These are phyloP conservation scores for Aspergillus sp. DNA, from an alignment of 2,329 filamentous ascomycete species.

Conservation along the genomic window DNA sequence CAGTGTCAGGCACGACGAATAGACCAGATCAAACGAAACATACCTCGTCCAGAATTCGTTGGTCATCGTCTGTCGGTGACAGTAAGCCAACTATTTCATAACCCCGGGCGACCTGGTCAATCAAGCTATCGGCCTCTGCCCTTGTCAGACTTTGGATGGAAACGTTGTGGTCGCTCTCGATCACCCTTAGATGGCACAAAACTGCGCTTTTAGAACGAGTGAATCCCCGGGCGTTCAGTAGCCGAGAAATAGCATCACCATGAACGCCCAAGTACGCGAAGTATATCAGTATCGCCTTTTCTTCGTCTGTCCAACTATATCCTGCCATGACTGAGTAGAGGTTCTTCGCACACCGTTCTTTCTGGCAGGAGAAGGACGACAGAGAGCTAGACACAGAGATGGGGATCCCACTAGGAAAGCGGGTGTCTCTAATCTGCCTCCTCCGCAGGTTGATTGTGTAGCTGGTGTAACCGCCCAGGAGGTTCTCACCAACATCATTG, in stretches of 20 bases:
- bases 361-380: background rate
- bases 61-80: background rate
- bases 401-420: background rate
- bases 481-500: background rate
- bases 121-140: background rate
- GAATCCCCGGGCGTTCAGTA: background rate
- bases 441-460: background rate
- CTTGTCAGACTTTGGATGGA: background rate
- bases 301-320: background rate
- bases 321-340: background rate
- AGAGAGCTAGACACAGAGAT: background rate
- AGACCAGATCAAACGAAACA: background rate
- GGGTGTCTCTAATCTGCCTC: background rate
- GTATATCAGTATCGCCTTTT: background rate
- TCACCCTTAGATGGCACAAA: background rate
- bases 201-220: background rate
- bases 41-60: background rate
- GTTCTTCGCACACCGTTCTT: background rate
- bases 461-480: background rate
- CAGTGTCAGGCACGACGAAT: background rate
- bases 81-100: background rate
- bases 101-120: background rate
- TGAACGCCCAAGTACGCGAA: background rate
- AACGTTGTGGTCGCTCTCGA: background rate
- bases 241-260: background rate